Evolutionary conservation across 371 early-diverging fungal species (phyloP), one percentile per base, ranked within the genome.

Genomic region (Zopfochytrium polystomum): DNA sequence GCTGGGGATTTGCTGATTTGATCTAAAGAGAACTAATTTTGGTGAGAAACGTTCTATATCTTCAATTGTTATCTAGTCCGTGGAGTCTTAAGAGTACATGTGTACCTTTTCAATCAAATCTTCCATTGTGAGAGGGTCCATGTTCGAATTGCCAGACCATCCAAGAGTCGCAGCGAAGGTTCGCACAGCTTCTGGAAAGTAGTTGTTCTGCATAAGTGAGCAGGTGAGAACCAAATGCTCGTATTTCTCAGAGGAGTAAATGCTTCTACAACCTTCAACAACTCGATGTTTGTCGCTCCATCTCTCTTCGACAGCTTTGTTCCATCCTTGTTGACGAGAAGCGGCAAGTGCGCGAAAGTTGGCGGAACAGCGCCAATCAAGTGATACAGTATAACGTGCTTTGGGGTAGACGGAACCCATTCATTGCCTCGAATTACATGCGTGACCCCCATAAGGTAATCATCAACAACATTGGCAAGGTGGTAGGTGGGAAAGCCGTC

Each of bases 401-500:
- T 93, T 26, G 95, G 93, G 15, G 92, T 91, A 0, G 93, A 93
- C 7, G 91, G 82, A 18, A 96, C 79, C 96, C 96, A 96, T 76
- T 96, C 96, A 79, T 94, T 92, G 30, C 96, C 96, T 45, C 96
- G 83, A 29, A 96, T 67, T 6, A 96, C 95, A 67, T 93, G 94
- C 0, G 92, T 88, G 29, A 96, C 90, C 6, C 78, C 77, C 95
- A 96, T 95, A 20, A 80, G 50, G 62, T 91, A 88, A 62, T 96
- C 96, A 66, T 96, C 96, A 0, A 95, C 90, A 1, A 94, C 95
- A 64, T 92, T 93, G 4, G 96, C 96, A 29, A 96, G 77, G 66
- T 96, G 96, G 67, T 96, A 96, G 0, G 96, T 96, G 0, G 96
- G 93, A 47, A 79, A 83, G 2, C 95, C 95, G 69, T 94, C 93